Evolutionary conservation across 495 filamentous ascomycete genomes (phyloP), one percentile per base, ranked within the genome.

Genomic region (Penicillium tannophilum): DNA sequence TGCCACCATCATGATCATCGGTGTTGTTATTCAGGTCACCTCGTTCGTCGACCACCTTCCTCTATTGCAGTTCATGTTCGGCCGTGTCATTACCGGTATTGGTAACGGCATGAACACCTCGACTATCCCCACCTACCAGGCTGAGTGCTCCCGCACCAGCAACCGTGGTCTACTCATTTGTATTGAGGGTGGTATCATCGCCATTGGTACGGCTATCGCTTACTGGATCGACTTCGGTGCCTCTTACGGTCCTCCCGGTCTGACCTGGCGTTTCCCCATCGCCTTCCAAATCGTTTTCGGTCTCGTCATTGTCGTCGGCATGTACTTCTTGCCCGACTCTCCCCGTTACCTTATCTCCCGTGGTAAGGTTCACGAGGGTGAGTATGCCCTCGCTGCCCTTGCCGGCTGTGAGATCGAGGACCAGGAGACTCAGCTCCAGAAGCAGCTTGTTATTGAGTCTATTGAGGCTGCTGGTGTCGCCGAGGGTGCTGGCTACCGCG

Each of bases 201-300:
- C 90, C 43, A 90, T 93, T 54, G 90, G 90, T 50, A 78, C 74
- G 53, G 70, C 88, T 62, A 89, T 93, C 44, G 88, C 89, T 11
- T 93, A 93, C 74, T 94, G 90, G 90, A 85, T 94, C 58, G 89
- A 93, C 61, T 94, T 89, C 62, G 90, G 90, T 36, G 84, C 88
- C 23, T 84, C 83, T 12, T 93, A 88, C 46, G 88, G 87, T 4
- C 81, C 83, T 3, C 60, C 72, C 8, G 81, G 86, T 62, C 73
- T 91, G 7, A 81, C 83, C 17, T 93, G 90, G 90, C 82, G 90
- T 19, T 90, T 92, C 76, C 90, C 90, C 17, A 91, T 93, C 58
- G 88, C 87, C 12, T 91, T 93, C 82, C 90, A 93, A 77, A 78
- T 90, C 53, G 55, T 91, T 45, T 92, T 92, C 61, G 88, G 85